Conservation (phyloP, 495 filamentous ascomycete species). For the Penicillium lagena region DNA sequence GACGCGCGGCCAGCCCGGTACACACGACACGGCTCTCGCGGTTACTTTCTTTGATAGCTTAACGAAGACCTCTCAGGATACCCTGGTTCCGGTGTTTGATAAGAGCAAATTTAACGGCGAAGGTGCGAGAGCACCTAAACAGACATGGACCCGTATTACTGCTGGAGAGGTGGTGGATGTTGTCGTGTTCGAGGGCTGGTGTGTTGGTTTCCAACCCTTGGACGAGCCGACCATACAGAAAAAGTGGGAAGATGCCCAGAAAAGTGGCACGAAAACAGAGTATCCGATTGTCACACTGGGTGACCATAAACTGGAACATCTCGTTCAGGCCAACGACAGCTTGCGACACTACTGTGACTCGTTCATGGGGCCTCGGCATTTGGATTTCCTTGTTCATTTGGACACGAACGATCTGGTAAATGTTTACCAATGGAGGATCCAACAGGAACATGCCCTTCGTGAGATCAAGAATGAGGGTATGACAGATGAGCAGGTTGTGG, state of each 20-base stretch:
- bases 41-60: constrained; percentile 8
- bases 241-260: neutral
- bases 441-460: constrained; percentile 11
- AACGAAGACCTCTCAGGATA: neutral
- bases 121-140: constrained; percentile 5
- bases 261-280: neutral
- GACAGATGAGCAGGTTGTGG: constrained; percentile 8
- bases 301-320: constrained; percentile 8
- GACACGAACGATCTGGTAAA: constrained; percentile 11
- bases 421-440: constrained; percentile 11
- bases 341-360: constrained; percentile 9
- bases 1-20: constrained; percentile 11
- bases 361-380: constrained; percentile 11
- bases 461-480: constrained; percentile 1
- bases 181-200: constrained; percentile 15
- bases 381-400: constrained; percentile 10
- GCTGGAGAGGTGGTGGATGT: constrained; percentile 3
- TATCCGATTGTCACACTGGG: constrained; percentile 7
- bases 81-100: constrained; percentile 8
- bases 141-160: constrained; percentile 5
- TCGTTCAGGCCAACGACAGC: constrained; percentile 3
- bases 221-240: neutral
- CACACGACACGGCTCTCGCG: constrained; percentile 7
- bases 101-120: constrained; percentile 15
- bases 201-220: constrained; percentile 11